These are phyloP conservation scores for Delitschia confertaspora DNA, from an alignment of 495 filamentous ascomycete genomes.

Conservation along the genomic window DNA sequence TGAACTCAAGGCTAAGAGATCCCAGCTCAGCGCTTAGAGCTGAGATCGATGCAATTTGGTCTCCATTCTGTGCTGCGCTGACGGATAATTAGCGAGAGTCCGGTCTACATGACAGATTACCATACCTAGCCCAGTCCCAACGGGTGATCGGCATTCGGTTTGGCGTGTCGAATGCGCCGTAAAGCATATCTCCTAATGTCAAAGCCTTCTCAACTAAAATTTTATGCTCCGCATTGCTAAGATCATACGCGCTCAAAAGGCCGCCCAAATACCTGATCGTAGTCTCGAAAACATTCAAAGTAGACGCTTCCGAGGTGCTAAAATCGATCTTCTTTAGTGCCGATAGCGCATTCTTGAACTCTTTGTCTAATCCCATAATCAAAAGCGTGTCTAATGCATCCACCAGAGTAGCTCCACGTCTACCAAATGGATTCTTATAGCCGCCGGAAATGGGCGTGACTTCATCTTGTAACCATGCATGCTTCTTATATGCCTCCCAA, in stretches of 20 bases:
- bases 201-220: conserved; percentile 32
- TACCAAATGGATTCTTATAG: conserved; percentile 46
- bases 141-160: conserved; percentile 41
- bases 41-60: conserved; percentile 38
- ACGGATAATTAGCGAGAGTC: too few relatives aligned
- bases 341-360: conserved; percentile 50
- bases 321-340: conserved; percentile 50
- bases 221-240: conserved; percentile 33
- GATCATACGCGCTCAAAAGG: conserved; percentile 34
- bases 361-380: conserved; percentile 54
- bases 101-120: too few relatives aligned
- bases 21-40: conserved; percentile 40
- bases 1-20: conserved; percentile 36
- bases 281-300: conserved; percentile 38
- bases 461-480: conserved; percentile 37
- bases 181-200: conserved; percentile 37
- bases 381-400: conserved; percentile 56
- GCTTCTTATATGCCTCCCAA: conserved; percentile 32
- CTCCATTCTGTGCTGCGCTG: conserved; percentile 29
- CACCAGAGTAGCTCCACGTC: conserved; percentile 54
- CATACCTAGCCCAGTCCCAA: too few relatives aligned
- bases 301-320: conserved; percentile 28
- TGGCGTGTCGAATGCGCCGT: conserved; percentile 37
- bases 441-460: conserved; percentile 34
- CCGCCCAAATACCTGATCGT: conserved; percentile 37